Base-by-base conservation (phyloP, 257 asterid species). In the Solanum gandarillasii region DNA sequence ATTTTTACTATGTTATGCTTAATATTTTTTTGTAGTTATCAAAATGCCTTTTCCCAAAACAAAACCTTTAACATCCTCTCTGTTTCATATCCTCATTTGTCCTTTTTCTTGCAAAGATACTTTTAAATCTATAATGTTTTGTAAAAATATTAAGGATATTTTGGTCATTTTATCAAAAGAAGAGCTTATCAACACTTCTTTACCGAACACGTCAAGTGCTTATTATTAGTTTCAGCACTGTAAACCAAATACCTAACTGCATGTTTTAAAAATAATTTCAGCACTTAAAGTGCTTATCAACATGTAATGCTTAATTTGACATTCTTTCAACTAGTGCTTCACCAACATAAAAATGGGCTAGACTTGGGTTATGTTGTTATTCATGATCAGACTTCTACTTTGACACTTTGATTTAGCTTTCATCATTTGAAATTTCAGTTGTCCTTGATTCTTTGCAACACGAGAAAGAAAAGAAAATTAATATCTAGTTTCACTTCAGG, bases 401-500 rank as follows among this genome's bases (percentile, higher is more conserved):
- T 79, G 85, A 43, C 67, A 81, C 41, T 29, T 9, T 6, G 13
- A 29, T 81, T 46, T 81, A 29, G 41, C 16, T 43, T 16, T 81
- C 20, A 27, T 27, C 27, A 29, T 46, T 81, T 81, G 29, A 81
- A 27, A 46, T 81, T 52, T 48, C 85, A 16, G 41, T 81, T 29
- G 32, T 73, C 55, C 88, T 21, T 34, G 29, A 73, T 73, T 23
- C 72, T 70, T 32, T 81, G 85, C 85, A 79, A 43, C 39, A 43
- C 12, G 11, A 43, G 38, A 79, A 79, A 25, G 62, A 43, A 76
- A 79, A 79, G 85, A 18, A 72, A 5, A 81, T 87, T 78, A 83
- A 48, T 32, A 48, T 38, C 84, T 87, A 87, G 83, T 72, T 31
- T 72, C 41, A 90, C 84, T 88, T 78, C 87, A 97, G 99, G 94